Conservation (phyloP, 1,139 yeast species). For the Candida neerlandica region DNA sequence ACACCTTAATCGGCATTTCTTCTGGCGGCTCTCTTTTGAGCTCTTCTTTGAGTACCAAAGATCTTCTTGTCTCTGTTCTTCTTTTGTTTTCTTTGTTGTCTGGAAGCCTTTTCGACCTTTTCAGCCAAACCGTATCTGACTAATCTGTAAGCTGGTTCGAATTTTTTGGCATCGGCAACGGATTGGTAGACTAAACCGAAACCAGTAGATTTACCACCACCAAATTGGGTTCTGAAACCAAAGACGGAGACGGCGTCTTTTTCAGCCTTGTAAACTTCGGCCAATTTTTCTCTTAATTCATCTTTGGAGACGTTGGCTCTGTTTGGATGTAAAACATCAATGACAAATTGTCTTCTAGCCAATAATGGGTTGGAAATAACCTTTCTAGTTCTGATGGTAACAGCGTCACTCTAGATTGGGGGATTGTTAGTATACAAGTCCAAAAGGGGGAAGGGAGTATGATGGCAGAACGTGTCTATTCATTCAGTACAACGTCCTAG, state of each 20-base stretch:
- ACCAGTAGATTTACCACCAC: slow-evolving; percentile 99
- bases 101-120: slow-evolving; percentile 95
- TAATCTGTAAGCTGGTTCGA: slow-evolving; percentile 99
- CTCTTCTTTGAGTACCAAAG: slow-evolving; percentile 97
- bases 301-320: slow-evolving; percentile 99
- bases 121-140: slow-evolving; percentile 98
- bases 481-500: too few species aligned
- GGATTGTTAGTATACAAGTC: too few species aligned
- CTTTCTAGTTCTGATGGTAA: slow-evolving; percentile 99
- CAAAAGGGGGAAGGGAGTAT: too few species aligned
- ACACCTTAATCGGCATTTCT: slow-evolving; percentile 52
- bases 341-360: slow-evolving; percentile 99
- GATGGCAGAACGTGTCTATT: too few species aligned
- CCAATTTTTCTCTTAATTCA: slow-evolving; percentile 97
- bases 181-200: slow-evolving; percentile 99
- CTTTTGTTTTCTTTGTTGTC: slow-evolving; percentile 99
- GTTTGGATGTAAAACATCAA: slow-evolving; percentile 99
- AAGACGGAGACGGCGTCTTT: slow-evolving; percentile 98
- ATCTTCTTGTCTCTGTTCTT: slow-evolving; percentile 99
- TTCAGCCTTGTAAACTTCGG: slow-evolving; percentile 96
- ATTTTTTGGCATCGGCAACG: slow-evolving; percentile 95
- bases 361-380: slow-evolving; percentile 99
- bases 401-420: slow-evolving; percentile 99
- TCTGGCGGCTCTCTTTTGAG: slow-evolving; percentile 88
- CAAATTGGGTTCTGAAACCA: slow-evolving; percentile 99